Percentiles rank a stretch among this genome's conserved stretches.
Conservation (phyloP, 176 grass and related monocot genomes). For the Eleusine coracana region DNA sequence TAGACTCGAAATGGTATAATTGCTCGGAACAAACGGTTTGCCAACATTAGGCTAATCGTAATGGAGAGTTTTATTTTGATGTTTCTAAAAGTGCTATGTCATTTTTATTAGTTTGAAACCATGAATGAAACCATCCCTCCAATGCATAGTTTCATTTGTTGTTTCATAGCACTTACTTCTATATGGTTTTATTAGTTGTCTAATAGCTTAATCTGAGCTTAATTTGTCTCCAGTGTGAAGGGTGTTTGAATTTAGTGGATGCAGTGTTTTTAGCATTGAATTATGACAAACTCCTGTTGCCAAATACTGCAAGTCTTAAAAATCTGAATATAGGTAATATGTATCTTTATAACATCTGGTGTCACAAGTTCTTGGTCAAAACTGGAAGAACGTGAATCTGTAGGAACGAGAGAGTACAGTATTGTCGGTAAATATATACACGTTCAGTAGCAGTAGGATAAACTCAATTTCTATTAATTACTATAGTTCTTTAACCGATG, state of each 20-base stretch:
- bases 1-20: neutral
- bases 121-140: too few relatives aligned
- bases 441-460: neutral
- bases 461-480: neutral
- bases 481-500: neutral
- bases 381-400: neutral
- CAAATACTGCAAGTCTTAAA: conserved; percentile 5
- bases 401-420: neutral
- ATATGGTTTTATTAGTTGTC: too few relatives aligned
- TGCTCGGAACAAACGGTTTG: neutral
- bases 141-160: too few relatives aligned
- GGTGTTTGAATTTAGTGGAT: neutral
- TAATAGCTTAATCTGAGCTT: neutral
- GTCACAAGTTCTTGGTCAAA: neutral
- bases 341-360: neutral
- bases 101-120: too few relatives aligned
- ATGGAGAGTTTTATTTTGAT: too few relatives aligned
- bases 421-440: neutral
- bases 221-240: neutral
- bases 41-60: too few relatives aligned
- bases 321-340: neutral
- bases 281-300: neutral
- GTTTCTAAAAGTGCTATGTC: too few relatives aligned
- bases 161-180: too few relatives aligned
- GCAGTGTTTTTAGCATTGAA: neutral